A percentile compares a stretch with the other conserved stretches of the same genome.
Conservation (phyloP, 2,329 filamentous ascomycete genomes). For the Leptosphaerulina australis region DNA sequence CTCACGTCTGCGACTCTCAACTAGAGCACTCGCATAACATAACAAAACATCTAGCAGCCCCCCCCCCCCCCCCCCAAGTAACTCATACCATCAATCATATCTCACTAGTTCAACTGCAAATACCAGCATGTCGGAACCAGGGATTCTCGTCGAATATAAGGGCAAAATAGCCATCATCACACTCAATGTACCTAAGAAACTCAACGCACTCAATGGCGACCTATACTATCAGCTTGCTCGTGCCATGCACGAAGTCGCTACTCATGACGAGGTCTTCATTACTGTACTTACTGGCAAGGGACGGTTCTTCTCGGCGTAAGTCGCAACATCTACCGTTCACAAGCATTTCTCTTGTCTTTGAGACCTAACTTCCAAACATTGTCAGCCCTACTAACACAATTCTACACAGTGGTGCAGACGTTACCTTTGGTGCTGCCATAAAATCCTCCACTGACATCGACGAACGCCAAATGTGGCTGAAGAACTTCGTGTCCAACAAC, state of each 20-base stretch:
- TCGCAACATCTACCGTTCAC: slow-evolving; percentile 11
- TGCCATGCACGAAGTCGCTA: slow-evolving; percentile 77
- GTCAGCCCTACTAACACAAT: neutral
- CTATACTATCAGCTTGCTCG: slow-evolving; percentile 80
- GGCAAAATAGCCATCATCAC: slow-evolving; percentile 82
- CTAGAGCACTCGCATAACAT: neutral
- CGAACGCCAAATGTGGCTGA: slow-evolving; percentile 65
- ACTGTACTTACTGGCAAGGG: slow-evolving; percentile 86
- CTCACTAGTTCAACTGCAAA: neutral
- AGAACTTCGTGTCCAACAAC: slow-evolving; percentile 80
- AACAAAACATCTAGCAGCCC: neutral
- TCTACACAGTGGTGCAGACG: slow-evolving; percentile 74
- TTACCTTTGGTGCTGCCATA: slow-evolving; percentile 59
- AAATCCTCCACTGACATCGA: slow-evolving; percentile 48
- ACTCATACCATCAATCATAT: neutral
- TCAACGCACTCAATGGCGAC: slow-evolving; percentile 76
- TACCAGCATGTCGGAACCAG: slow-evolving; percentile 51
- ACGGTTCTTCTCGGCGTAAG: slow-evolving; percentile 84
- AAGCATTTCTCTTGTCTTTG: no score
- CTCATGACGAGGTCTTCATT: slow-evolving; percentile 78
- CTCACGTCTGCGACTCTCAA: slow-evolving; percentile 7
- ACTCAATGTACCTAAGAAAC: slow-evolving; percentile 82
- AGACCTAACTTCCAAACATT: neutral
- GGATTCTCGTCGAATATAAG: slow-evolving; percentile 65
- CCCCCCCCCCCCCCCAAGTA: no score